phyloP scores from a whole-genome alignment of 805 yeast genomes.

The Suhomyces sp. region DNA sequence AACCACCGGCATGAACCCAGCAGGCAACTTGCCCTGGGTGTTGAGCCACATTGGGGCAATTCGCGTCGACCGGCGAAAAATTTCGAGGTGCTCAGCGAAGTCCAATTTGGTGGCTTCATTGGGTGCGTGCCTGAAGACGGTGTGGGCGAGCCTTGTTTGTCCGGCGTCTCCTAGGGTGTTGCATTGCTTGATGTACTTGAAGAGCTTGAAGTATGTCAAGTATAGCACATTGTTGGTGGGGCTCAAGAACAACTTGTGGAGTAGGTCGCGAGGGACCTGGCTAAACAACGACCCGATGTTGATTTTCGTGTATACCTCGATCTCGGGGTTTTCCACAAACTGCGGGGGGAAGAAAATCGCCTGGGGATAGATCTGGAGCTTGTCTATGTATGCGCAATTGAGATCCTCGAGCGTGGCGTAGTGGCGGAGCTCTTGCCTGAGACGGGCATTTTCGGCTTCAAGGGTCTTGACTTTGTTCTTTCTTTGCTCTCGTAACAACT shows the following conservation, averaged over 20 bases:
- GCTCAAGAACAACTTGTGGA: slow-evolving; percentile 1
- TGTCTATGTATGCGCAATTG: not conserved
- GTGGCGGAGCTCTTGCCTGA: not conserved
- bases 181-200: not conserved
- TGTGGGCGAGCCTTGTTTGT: not conserved
- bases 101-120: not conserved
- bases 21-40: not conserved
- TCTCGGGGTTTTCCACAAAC: not conserved
- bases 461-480: slow-evolving; percentile 1
- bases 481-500: slow-evolving; percentile 4
- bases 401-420: not conserved
- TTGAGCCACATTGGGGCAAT: not conserved
- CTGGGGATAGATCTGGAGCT: not conserved
- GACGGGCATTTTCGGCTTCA: not conserved
- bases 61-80: not conserved
- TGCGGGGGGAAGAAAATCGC: not conserved
- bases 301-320: not conserved
- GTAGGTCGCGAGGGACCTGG: not conserved
- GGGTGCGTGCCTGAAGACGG: slow-evolving; percentile 1
- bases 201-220: not conserved
- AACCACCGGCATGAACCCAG: not conserved
- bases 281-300: not conserved
- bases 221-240: not conserved
- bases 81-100: not conserved
- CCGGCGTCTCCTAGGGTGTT: not conserved